These are phyloP conservation scores for Prunus mume DNA, from an alignment of 306 rosid genomes.

Conservation along the genomic window DNA sequence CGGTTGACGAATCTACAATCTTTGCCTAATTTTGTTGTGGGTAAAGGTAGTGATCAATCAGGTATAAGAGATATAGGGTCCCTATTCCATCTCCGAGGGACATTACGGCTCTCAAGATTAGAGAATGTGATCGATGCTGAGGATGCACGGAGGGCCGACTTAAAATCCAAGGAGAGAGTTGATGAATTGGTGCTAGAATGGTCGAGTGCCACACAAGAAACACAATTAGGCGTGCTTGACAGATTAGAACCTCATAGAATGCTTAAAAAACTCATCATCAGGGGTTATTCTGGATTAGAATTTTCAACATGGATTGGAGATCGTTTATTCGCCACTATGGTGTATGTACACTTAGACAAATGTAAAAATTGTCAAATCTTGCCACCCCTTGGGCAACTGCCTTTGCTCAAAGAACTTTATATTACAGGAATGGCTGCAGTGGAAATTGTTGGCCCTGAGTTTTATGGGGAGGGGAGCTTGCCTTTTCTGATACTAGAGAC, in stretches of 20 bases:
- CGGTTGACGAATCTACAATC: not conserved
- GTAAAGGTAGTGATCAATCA: not conserved
- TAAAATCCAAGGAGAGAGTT: not conserved
- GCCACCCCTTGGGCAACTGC: constrained; percentile 19
- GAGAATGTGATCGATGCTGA: constrained; percentile 9
- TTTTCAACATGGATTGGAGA: constrained; percentile 20
- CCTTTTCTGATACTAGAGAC: not conserved
- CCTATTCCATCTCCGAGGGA: not conserved
- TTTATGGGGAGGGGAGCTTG: not conserved
- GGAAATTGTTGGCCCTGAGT: not conserved
- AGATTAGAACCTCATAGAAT: constrained; percentile 16
- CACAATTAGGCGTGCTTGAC: not conserved
- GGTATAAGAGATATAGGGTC: not conserved
- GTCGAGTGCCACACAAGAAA: not conserved
- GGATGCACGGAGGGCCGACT: constrained; percentile 9
- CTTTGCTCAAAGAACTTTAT: not conserved
- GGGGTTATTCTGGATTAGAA: not conserved
- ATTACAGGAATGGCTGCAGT: not conserved
- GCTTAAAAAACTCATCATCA: not conserved
- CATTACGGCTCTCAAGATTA: not conserved
- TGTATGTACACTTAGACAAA: not conserved
- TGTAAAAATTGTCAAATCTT: not conserved
- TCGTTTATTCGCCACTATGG: not conserved
- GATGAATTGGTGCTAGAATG: constrained; percentile 11
- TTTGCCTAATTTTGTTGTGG: not conserved